Conservation (phyloP, 176 grass and related monocot species). For the Avena sativa region DNA sequence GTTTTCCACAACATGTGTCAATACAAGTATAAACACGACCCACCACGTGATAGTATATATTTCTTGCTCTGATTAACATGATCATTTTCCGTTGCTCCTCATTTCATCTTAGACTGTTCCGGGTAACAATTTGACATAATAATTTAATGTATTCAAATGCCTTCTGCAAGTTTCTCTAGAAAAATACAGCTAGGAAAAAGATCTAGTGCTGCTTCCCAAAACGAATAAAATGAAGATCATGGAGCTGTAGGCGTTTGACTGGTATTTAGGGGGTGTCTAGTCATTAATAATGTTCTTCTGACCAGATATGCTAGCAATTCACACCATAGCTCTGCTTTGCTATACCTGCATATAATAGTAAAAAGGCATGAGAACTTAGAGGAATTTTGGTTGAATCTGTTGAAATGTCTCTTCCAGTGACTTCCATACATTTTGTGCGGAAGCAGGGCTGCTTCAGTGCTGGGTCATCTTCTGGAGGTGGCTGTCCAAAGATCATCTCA, state of each 20-base stretch:
- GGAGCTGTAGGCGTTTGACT: constrained; percentile 30
- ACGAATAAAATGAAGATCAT: constrained; percentile 40
- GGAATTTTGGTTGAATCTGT: constrained; percentile 3
- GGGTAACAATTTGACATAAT: constrained; percentile 31
- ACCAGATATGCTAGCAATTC: constrained; percentile 68
- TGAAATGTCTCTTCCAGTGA: constrained; percentile 15
- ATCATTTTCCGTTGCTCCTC: neutral
- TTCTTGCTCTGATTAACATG: constrained; percentile 26
- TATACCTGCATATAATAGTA: constrained; percentile 63
- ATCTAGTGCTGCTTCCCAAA: constrained; percentile 33
- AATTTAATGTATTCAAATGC: constrained; percentile 25
- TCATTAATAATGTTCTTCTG: constrained; percentile 38
- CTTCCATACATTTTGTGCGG: constrained; percentile 63
- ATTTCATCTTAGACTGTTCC: constrained; percentile 26
- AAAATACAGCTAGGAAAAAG: constrained; percentile 32
- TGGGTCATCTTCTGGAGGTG: constrained; percentile 87
- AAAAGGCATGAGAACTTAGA: constrained; percentile 33
- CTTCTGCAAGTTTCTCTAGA: constrained; percentile 8
- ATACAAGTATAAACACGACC: constrained; percentile 15
- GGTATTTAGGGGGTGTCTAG: constrained; percentile 31
- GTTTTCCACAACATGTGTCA: neutral
- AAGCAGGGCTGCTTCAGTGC: constrained; percentile 94
- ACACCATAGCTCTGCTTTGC: constrained; percentile 70
- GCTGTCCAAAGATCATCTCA: constrained; percentile 95
- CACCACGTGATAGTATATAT: neutral